Evolutionary conservation across 1,284 basidiomycete species (phyloP).

Genomic region (Cutaneotrichosporon mucoides): DNA sequence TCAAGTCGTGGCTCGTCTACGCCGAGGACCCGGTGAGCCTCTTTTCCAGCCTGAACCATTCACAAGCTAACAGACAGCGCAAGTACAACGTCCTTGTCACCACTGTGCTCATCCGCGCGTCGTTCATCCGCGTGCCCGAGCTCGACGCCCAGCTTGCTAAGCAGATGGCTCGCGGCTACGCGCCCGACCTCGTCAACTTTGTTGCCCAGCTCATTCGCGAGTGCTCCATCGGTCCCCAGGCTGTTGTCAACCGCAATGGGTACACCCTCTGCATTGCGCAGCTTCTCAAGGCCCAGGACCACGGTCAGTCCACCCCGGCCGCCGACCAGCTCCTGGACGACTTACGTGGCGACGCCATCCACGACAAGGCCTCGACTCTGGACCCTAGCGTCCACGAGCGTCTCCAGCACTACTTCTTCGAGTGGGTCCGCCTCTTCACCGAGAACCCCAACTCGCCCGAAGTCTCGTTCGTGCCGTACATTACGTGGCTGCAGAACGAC

Average conservation of each 20-base stretch:
- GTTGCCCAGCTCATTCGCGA: slow-evolving; percentile 79
- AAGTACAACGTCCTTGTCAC: slow-evolving; percentile 97
- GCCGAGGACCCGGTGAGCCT: slow-evolving; percentile 75
- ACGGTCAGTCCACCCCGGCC: slow-evolving; percentile 31
- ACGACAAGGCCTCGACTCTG: slow-evolving; percentile 31
- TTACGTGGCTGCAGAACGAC: slow-evolving; percentile 92
- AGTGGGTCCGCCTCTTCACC: slow-evolving; percentile 89
- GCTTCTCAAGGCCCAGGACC: slow-evolving; percentile 57
- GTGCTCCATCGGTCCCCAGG: slow-evolving; percentile 72
- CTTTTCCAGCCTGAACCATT: no score
- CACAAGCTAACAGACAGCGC: slow-evolving; percentile 48
- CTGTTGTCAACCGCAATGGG: slow-evolving; percentile 69
- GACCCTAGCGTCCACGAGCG: slow-evolving; percentile 53
- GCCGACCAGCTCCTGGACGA: slow-evolving; percentile 48
- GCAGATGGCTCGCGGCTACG: slow-evolving; percentile 68
- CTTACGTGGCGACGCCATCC: slow-evolving; percentile 27
- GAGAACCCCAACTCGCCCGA: slow-evolving; percentile 70
- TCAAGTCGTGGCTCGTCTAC: slow-evolving; percentile 93
- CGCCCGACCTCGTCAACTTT: slow-evolving; percentile 75
- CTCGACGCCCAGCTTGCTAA: slow-evolving; percentile 92
- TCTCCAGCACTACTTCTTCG: slow-evolving; percentile 57
- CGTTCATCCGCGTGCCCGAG: slow-evolving; percentile 71
- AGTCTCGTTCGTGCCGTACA: slow-evolving; percentile 95
- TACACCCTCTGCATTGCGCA: slow-evolving; percentile 80
- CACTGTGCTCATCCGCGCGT: slow-evolving; percentile 76